Percentiles rank a stretch among this genome's conserved stretches.
Evolutionary conservation across 1,139 yeast species (phyloP).

Genomic region (Suhomyces coccinellae): DNA sequence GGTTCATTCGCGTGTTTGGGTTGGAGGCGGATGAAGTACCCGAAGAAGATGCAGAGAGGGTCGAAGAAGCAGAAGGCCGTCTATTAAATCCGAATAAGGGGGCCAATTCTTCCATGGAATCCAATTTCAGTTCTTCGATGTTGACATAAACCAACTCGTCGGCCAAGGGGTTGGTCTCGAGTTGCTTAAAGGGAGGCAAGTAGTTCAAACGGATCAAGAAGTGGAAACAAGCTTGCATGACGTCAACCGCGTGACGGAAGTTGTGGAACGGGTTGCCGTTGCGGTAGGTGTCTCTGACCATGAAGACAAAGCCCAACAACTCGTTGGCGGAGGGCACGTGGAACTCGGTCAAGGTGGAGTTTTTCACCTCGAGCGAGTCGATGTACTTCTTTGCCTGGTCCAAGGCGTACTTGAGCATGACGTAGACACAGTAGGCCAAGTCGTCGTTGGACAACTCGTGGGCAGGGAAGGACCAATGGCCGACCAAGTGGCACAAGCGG

Average conservation of each 20-base stretch:
- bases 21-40: slow-evolving; percentile 2
- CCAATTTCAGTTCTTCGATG: slow-evolving; percentile 9
- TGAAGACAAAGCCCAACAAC: slow-evolving; percentile 57
- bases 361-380: slow-evolving; percentile 7
- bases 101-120: slow-evolving; percentile 9
- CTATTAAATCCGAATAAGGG: slow-evolving; percentile 10
- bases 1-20: slow-evolving; percentile 28
- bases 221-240: slow-evolving; percentile 82
- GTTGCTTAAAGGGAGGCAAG: slow-evolving; percentile 43
- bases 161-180: slow-evolving; percentile 31
- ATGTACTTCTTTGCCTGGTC: slow-evolving; percentile 27
- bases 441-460: slow-evolving; percentile 70
- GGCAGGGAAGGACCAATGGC: slow-evolving; percentile 64
- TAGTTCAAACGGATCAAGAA: slow-evolving; percentile 53
- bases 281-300: slow-evolving; percentile 74
- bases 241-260: slow-evolving; percentile 94
- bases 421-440: slow-evolving; percentile 57
- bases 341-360: slow-evolving; percentile 13
- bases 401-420: slow-evolving; percentile 55
- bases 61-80: slow-evolving; percentile 1
- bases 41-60: slow-evolving; percentile 32
- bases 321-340: slow-evolving; percentile 40
- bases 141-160: slow-evolving; percentile 22
- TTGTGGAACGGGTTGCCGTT: slow-evolving; percentile 90
- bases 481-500: slow-evolving; percentile 33